Evolutionary conservation across 805 yeast genomes (phyloP), one percentile per base, ranked within the genome.

Genomic region (Wickerhamiella hasegawae): DNA sequence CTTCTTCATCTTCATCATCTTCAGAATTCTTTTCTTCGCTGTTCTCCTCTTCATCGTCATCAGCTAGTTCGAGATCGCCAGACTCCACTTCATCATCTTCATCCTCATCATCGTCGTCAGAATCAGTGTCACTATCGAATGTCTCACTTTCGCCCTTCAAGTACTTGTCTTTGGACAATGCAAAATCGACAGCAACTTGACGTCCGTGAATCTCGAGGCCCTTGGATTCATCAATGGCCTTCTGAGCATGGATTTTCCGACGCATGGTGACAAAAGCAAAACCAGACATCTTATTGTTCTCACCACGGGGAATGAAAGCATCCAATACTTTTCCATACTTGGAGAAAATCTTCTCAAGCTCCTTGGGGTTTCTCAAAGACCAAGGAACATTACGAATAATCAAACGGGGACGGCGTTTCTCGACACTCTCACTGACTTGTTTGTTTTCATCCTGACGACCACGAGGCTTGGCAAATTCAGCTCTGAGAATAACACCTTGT

Each of bases 251-350:
- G 20, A 70, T 59, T 42, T 73, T 65, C 49, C 77, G 81, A 50
- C 73, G 73, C 94, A 90, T 79, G 1, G 90, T 78, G 8, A 90
- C 84, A 55, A 90, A 90, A 0, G 84, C 98, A 67, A 87, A 90
- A 9, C 98, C 98, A 40, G 77, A 63, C 90, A 90, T 79, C 53
- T 71, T 75, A 12, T 95, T 94, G 33, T 83, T 92, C 32, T 69
- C 66, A 51, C 80, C 82, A 49, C 81, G 72, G 32, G 98, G 98
- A 45, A 90, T 82, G 45, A 73, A 72, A 0, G 87, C 93, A 50
- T 84, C 94, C 18, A 71, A 72, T 24, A 90, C 94, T 20, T 79
- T 76, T 34, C 98, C 98, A 52, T 62, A 90, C 49, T 72, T 73
- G 38, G 66, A 58, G 52, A 90, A 90, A 5, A 73, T 50, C 46